Evolutionary conservation across 345 rosid genomes (phyloP).

Genomic region (Gossypium longicalyx): DNA sequence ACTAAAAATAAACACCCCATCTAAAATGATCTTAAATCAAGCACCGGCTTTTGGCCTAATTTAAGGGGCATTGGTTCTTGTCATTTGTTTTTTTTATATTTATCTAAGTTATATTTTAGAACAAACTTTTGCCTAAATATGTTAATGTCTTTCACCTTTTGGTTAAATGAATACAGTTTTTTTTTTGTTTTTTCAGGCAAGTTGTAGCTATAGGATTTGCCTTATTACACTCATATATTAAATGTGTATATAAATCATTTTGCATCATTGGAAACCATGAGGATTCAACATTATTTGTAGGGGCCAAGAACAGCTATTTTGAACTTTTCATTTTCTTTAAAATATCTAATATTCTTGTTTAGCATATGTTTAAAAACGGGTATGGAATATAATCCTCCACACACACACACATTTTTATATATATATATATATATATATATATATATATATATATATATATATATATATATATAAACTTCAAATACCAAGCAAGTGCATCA

Average conservation of each 20-base stretch:
- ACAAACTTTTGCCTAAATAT: not conserved
- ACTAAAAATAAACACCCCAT: too few species aligned
- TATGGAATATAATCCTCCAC: too few species aligned
- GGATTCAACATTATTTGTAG: slow-evolving; percentile 27
- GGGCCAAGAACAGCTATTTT: slow-evolving; percentile 34
- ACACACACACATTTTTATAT: too few species aligned
- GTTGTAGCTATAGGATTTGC: not conserved
- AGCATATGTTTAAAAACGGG: too few species aligned
- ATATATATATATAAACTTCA: too few species aligned
- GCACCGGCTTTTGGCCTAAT: slow-evolving; percentile 12
- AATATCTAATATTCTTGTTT: too few species aligned
- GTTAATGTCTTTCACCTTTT: not conserved
- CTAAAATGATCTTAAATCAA: not conserved
- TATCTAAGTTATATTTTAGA: too few species aligned
- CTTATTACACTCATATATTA: not conserved
- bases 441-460: too few species aligned
- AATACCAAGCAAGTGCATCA: too few species aligned
- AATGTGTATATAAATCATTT: not conserved
- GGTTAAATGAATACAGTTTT: not conserved
- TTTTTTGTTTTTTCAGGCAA: not conserved
- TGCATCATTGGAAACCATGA: slow-evolving; percentile 4
- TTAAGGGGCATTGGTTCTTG: slow-evolving; percentile 1
- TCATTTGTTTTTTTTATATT: not conserved
- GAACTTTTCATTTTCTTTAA: not conserved
- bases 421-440: too few species aligned